Evolutionary conservation across 2,329 filamentous ascomycete species (phyloP).

Genomic region (Aspergillus unguis): DNA sequence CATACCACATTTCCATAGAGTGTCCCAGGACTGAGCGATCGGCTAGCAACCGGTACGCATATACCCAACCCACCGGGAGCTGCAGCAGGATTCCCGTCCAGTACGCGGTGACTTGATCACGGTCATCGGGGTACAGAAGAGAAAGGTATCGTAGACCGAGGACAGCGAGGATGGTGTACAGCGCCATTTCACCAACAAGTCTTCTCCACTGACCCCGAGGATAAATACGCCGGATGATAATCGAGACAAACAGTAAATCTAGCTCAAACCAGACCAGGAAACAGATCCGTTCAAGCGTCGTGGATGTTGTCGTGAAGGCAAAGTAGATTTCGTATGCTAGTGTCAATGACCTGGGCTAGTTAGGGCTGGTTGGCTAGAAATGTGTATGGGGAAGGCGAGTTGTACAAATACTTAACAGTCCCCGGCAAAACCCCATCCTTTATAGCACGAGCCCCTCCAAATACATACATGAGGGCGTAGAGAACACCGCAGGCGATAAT

Average conservation of each 20-base stretch:
- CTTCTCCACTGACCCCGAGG: constrained; percentile 5
- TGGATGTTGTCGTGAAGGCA: constrained; percentile 17
- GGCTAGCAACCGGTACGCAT: constrained; percentile 13
- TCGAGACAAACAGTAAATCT: constrained; percentile 13
- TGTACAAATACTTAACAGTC: constrained; percentile 10
- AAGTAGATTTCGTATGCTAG: constrained; percentile 22
- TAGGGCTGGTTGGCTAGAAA: constrained; percentile 1
- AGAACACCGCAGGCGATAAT: constrained; percentile 21
- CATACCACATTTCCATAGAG: constrained; percentile 20
- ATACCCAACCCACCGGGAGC: constrained; percentile 20
- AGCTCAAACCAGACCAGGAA: constrained; percentile 20
- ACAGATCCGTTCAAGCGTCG: constrained; percentile 11
- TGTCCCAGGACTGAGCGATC: constrained; percentile 15
- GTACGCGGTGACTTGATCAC: constrained; percentile 21
- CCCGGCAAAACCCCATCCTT: constrained; percentile 10
- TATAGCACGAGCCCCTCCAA: constrained; percentile 15
- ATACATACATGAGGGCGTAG: constrained; percentile 20
- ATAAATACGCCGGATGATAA: constrained; percentile 13
- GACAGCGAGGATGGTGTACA: constrained; percentile 9
- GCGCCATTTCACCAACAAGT: neutral
- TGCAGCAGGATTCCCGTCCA: constrained; percentile 22
- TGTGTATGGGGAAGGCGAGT: neutral
- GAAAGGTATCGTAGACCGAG: constrained; percentile 4
- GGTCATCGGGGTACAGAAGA: constrained; percentile 17
- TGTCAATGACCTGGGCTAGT: constrained; percentile 14